These are phyloP conservation scores for Sclerotinia borealis DNA, from an alignment of 2,329 filamentous ascomycete genomes.

Conservation along the genomic window DNA sequence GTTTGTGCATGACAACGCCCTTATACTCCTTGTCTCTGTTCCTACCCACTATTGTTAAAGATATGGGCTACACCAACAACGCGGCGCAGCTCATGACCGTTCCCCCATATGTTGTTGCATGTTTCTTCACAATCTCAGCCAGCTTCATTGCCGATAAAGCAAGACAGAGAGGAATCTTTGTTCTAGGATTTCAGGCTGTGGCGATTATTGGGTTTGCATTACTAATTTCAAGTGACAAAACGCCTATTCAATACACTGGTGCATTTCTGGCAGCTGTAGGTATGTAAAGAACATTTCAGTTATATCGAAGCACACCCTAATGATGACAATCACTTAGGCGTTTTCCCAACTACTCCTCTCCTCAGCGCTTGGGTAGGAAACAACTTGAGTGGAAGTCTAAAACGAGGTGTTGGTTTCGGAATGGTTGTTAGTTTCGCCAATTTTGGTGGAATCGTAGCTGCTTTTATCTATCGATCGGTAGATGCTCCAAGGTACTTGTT, in stretches of 20 bases:
- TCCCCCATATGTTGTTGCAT: slow-evolving; percentile 56
- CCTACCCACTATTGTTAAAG: slow-evolving; percentile 38
- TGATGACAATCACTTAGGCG: slow-evolving; percentile 43
- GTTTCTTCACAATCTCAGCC: slow-evolving; percentile 57
- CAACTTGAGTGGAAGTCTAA: slow-evolving; percentile 86
- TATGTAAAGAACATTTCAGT: slow-evolving; percentile 26
- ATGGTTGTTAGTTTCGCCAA: slow-evolving; percentile 90
- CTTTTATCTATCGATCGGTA: slow-evolving; percentile 42
- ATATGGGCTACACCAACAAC: slow-evolving; percentile 50
- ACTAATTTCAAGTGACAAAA: slow-evolving; percentile 57
- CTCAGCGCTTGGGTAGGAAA: slow-evolving; percentile 83
- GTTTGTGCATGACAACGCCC: slow-evolving; percentile 53
- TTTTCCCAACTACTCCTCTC: slow-evolving; percentile 79
- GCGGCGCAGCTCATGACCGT: slow-evolving; percentile 43
- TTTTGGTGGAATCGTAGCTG: slow-evolving; percentile 61
- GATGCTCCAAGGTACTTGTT: slow-evolving; percentile 31
- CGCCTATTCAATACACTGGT: slow-evolving; percentile 72
- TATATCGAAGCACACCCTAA: not conserved
- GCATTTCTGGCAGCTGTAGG: slow-evolving; percentile 71
- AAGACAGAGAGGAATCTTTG: slow-evolving; percentile 61
- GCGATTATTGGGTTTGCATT: slow-evolving; percentile 73
- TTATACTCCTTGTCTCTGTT: slow-evolving; percentile 40
- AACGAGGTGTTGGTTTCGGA: slow-evolving; percentile 78
- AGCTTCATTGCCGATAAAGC: slow-evolving; percentile 72
- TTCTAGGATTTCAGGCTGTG: slow-evolving; percentile 58